Evolutionary conservation across 768 basidiomycete genomes (phyloP), one percentile per base, ranked within the genome.

Genomic region (Trametes meyenii): DNA sequence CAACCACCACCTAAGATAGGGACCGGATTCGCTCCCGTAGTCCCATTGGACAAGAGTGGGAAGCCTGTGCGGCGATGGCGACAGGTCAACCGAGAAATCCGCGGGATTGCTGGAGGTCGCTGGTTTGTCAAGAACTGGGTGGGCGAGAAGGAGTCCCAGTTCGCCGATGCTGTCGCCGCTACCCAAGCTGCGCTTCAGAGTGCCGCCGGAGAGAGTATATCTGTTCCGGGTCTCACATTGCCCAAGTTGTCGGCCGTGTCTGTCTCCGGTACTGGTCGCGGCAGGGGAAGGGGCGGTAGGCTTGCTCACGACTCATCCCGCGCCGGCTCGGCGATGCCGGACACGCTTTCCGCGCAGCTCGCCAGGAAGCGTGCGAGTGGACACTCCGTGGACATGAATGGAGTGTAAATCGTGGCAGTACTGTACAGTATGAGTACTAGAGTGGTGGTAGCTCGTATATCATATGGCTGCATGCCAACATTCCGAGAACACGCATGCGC

Each of bases 111-210:
- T 19, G 91, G 91, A 13, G 91, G 91, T 1, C 84, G 90, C 42
- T 93, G 91, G 91, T 87, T 92, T 66, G 76, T 85, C 6, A 82
- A 81, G 35, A 75, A 88, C n/a, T 93, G 90, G 90, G 88, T 90
- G n/a, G 91, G 90, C 23, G 87, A 86, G 62, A 91, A 89, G 72
- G 89, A 91, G 52, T 90, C 89, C 11, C 82, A 88, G 51, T 85
- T 81, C 60, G 82, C 85, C 1, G 39, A 59, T 10, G 67, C 66
- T 4, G 45, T 66, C 17, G 65, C 64, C 24, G 66, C 66, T 0
- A 61, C 61, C 2, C 63, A 65, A 10, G 66, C 69, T 8, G 58
- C 64, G 7, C 58, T 59, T 14, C 61, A 61, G 36, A 60, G 53
- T 49, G 55, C 62, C 2, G 48, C 63, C 13, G 64, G 56, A 1